Percentiles rank a stretch among this genome's conserved stretches.
Conservation (phyloP, 345 rosid species). For the Capsella bursapastoris region DNA sequence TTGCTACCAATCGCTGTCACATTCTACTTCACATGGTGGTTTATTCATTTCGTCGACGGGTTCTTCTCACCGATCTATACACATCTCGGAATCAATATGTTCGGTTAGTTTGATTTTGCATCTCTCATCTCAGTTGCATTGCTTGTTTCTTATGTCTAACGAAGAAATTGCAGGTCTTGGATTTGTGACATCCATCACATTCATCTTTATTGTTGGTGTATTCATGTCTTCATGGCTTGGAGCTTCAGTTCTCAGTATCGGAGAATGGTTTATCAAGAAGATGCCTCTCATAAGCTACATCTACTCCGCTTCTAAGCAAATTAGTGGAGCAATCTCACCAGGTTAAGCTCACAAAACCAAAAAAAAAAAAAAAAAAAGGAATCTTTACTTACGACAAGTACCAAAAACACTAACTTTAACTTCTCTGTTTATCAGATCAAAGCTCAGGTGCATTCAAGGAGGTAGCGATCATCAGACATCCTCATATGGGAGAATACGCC, state of each 20-base stretch:
- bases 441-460: slow-evolving; percentile 76
- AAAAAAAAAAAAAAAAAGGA: not conserved
- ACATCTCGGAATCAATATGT: slow-evolving; percentile 68
- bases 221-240: slow-evolving; percentile 85
- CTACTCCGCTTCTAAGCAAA: slow-evolving; percentile 80
- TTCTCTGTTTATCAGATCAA: slow-evolving; percentile 51
- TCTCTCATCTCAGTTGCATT: not conserved
- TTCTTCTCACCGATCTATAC: slow-evolving; percentile 78
- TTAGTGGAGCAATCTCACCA: slow-evolving; percentile 78
- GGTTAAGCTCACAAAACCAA: slow-evolving; percentile 36
- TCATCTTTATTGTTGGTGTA: slow-evolving; percentile 70
- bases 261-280: slow-evolving; percentile 81
- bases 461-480: slow-evolving; percentile 78
- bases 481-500: slow-evolving; percentile 67
- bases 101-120: slow-evolving; percentile 53
- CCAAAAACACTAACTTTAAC: too few species aligned
- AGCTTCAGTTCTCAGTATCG: slow-evolving; percentile 70
- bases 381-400: too few species aligned
- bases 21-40: slow-evolving; percentile 81
- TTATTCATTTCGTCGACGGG: slow-evolving; percentile 70
- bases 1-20: slow-evolving; percentile 73
- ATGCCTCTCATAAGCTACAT: slow-evolving; percentile 77
- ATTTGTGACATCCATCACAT: slow-evolving; percentile 74
- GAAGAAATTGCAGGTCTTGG: slow-evolving; percentile 55
- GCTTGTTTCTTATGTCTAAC: not conserved